These are phyloP conservation scores for Oemleria cerasiformis DNA, from an alignment of 306 rosid species.

Conservation along the genomic window DNA sequence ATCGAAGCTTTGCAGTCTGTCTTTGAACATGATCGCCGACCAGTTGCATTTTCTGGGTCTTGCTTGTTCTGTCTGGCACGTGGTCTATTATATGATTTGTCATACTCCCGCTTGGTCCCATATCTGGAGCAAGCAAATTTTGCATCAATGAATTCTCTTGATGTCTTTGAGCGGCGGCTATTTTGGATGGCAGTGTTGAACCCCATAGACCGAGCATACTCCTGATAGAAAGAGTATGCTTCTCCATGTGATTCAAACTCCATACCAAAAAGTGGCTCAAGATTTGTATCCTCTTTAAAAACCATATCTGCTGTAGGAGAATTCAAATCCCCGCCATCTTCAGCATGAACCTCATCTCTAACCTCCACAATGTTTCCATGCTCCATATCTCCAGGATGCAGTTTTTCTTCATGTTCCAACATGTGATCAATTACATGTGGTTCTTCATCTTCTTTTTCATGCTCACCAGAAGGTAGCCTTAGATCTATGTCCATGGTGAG, in stretches of 20 bases:
- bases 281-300: conserved; percentile 87
- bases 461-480: conserved; percentile 89
- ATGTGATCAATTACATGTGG: conserved; percentile 64
- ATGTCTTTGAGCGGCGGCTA: conserved; percentile 95
- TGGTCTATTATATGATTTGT: conserved; percentile 76
- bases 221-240: conserved; percentile 98
- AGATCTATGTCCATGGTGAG: conserved; percentile 89
- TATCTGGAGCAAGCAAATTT: conserved; percentile 98
- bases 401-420: conserved; percentile 73
- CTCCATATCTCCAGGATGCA: conserved; percentile 68
- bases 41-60: conserved; percentile 82
- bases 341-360: conserved; percentile 53
- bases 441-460: conserved; percentile 79
- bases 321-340: conserved; percentile 79
- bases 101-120: conserved; percentile 96
- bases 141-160: conserved; percentile 97
- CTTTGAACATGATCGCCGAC: conserved; percentile 93
- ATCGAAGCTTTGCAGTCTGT: conserved; percentile 98
- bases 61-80: conserved; percentile 90
- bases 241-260: conserved; percentile 95
- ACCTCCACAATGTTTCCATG: conserved; percentile 57
- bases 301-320: conserved; percentile 63
- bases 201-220: conserved; percentile 97
- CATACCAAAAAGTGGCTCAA: conserved; percentile 99
- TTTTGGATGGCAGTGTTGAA: conserved; percentile 97